Evolutionary conservation across 306 rosid species (phyloP).

Genomic region (Acacia confusa): DNA sequence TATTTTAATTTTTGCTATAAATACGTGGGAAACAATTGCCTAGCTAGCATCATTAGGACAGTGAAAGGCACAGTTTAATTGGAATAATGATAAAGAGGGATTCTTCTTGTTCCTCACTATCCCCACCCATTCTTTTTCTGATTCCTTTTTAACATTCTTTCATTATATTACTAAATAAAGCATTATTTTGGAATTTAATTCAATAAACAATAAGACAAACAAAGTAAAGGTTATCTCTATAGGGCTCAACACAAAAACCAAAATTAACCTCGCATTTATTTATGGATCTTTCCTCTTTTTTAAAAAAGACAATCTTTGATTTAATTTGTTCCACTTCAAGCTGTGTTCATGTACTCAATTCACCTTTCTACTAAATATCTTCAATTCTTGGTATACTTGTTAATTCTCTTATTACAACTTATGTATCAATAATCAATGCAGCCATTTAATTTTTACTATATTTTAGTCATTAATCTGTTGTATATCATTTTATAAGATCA

Average conservation of each 20-base stretch:
- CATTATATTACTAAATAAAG: not conserved
- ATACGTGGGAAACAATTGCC: not conserved
- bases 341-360: not conserved
- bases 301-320: no score
- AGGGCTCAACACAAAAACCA: not conserved
- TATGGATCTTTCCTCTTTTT: not conserved
- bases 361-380: not conserved
- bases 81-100: not conserved
- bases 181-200: not conserved
- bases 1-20: no score
- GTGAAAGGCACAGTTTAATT: not conserved
- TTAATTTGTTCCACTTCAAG: not conserved
- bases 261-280: not conserved
- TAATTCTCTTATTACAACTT: not conserved
- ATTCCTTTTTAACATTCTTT: not conserved
- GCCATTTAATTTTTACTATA: not conserved
- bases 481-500: not conserved
- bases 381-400: not conserved
- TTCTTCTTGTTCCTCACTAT: constrained; percentile 18
- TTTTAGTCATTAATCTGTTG: not conserved
- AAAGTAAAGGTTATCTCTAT: not conserved
- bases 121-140: not conserved
- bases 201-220: not conserved
- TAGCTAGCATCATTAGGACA: constrained; percentile 2
- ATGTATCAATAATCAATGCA: not conserved